Conservation (phyloP, 2,329 filamentous ascomycete species). For the Mariannaea elegans region DNA sequence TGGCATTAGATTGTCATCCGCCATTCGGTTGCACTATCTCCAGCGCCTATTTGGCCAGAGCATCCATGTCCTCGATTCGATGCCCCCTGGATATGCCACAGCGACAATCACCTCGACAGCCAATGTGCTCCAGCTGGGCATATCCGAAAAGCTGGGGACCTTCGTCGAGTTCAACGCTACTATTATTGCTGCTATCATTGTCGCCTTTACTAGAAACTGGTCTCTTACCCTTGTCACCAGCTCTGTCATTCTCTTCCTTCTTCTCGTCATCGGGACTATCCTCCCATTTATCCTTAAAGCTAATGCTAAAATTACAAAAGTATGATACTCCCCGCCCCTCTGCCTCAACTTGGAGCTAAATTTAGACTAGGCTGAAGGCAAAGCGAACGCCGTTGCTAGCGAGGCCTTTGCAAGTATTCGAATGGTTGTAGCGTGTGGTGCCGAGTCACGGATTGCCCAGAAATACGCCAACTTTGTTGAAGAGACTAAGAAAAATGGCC, state of each 20-base stretch:
- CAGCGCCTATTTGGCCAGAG: conserved; percentile 70
- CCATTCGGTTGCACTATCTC: conserved; percentile 71
- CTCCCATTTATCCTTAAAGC: conserved; percentile 66
- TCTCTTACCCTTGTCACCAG: conserved; percentile 66
- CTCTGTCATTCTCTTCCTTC: conserved; percentile 65
- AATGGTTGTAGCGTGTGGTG: conserved; percentile 71
- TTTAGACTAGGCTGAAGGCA: conserved; percentile 56
- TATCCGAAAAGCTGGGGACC: conserved; percentile 69
- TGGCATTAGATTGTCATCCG: conserved; percentile 68
- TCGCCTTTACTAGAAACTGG: conserved; percentile 68
- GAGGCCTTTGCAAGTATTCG: conserved; percentile 68
- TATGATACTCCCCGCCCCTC: conserved; percentile 17
- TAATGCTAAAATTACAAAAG: conserved; percentile 54
- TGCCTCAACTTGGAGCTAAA: conserved; percentile 9
- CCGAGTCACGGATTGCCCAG: conserved; percentile 61
- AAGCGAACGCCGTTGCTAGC: conserved; percentile 67
- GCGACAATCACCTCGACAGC: conserved; percentile 71
- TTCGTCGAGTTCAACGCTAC: conserved; percentile 65
- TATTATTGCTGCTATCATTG: conserved; percentile 61
- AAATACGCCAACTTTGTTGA: conserved; percentile 65
- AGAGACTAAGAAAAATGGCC: conserved; percentile 60
- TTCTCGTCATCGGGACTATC: conserved; percentile 56
- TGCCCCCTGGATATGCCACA: conserved; percentile 68
- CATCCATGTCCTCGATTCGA: conserved; percentile 73
- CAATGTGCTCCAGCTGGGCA: conserved; percentile 71